Base-by-base conservation (phyloP, 78 protist genomes). In the Salpingoeca rosetta region DNA sequence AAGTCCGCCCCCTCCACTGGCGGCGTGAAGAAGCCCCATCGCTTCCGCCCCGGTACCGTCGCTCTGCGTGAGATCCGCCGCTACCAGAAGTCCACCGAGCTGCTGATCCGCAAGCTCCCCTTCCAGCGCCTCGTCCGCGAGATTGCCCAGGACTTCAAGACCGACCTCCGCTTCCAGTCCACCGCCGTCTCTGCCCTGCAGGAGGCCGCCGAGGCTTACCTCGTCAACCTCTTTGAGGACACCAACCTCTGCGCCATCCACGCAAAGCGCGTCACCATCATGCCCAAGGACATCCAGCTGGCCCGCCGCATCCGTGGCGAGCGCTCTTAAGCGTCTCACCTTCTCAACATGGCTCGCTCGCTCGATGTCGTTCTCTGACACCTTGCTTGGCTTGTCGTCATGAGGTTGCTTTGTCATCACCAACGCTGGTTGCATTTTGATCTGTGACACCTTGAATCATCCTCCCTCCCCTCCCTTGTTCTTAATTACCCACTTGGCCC, bases 281-380 rank as follows among this genome's bases (percentile, higher is more conserved):
- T 96, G 94, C 94, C 96, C 84, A 92, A 93, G 93, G 99, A 96
- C 89, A 90, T 94, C 77, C 95, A 94, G 89, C 92, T 96, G 41
- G 97, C 98, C 65, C 81, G 96, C 76, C 88, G 97, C 79, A 93
- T 96, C 90, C 88, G 97, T 79, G 98, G 98, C 76, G 96, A 95
- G 91, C 89, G 95, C 75, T 88, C 96, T 81, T 94, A 92, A 94
- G 35, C n/a, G n/a, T n/a, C n/a, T n/a, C n/a, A n/a, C n/a, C n/a
- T n/a, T n/a, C n/a, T n/a, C n/a, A n/a, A n/a, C n/a, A n/a, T n/a
- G n/a, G n/a, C n/a, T n/a, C n/a, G n/a, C n/a, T n/a, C n/a, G n/a
- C n/a, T n/a, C n/a, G n/a, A n/a, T n/a, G n/a, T n/a, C n/a, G n/a
- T n/a, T n/a, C n/a, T n/a, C n/a, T n/a, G n/a, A n/a, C n/a, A n/a